phyloP scores from a whole-genome alignment of 352 stramenopile genomes.

The Globisporangium abappressorium region DNA sequence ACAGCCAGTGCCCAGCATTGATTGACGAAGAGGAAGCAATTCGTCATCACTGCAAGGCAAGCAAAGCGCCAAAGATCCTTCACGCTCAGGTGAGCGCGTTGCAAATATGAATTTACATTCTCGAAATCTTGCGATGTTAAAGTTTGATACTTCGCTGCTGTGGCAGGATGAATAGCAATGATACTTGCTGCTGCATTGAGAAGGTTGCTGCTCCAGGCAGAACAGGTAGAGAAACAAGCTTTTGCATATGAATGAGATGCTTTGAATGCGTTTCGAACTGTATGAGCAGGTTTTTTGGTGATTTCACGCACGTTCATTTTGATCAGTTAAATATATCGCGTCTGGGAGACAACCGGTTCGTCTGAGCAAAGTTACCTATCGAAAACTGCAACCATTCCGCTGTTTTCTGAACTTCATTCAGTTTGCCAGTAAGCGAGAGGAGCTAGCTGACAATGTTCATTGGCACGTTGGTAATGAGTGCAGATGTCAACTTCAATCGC shows the following conservation, averaged over 20 bases:
- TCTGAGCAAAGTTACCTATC: neutral
- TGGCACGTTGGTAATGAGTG: neutral
- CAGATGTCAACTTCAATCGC: neutral
- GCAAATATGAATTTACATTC: neutral
- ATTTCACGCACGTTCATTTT: neutral
- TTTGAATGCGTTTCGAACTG: neutral
- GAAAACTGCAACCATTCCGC: neutral
- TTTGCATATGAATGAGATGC: neutral
- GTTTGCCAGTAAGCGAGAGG: neutral
- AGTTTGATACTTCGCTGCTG: too few relatives aligned
- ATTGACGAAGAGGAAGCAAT: constrained; percentile 24
- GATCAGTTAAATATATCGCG: neutral
- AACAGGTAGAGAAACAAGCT: neutral
- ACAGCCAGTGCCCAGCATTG: constrained; percentile 37
- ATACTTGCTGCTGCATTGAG: too few relatives aligned
- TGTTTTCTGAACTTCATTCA: neutral
- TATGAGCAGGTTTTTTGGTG: neutral
- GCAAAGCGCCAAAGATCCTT: neutral
- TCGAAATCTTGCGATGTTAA: too few relatives aligned
- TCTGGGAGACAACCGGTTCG: neutral
- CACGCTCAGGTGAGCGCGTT: neutral
- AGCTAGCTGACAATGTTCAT: neutral
- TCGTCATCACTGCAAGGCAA: neutral
- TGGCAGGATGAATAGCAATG: too few relatives aligned
- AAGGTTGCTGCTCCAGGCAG: too few relatives aligned